Base-by-base conservation (phyloP, 495 filamentous ascomycete genomes). In the Lasiosphaeria hispida region DNA sequence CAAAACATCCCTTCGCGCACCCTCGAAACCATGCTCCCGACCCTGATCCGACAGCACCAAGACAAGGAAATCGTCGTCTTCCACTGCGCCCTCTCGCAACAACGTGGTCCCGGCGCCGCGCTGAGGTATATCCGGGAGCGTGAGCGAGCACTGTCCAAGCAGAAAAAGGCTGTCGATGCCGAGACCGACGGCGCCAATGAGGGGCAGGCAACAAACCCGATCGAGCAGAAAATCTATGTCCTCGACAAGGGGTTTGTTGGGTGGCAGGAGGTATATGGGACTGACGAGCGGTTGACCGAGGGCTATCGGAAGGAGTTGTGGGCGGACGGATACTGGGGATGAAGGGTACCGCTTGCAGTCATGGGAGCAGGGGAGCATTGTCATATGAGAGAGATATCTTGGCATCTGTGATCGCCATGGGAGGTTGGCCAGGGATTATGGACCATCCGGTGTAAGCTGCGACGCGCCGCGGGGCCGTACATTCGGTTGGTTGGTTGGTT, bases 21-120 rank as follows among this genome's bases (percentile, higher is more conserved):
- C 3, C 83, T 96, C 35, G 90, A 95, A 66, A 78, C 83, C 69
- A 83, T 79, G 57, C 80, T 92, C 58, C 90, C 94, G 0, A 89
- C 91, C 59, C 83, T 98, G 30, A 81, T 96, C 3, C 87, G 89
- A 50, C 86, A 82, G 53, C 83, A 97, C 34, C 72, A 85, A 58
- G 86, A 88, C 67, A 91, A 89, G 66, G 81, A 95, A 42, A 85
- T 79, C 40, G 90, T 98, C 18, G 84, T 98, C 14, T 98, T 98
- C 71, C 95, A 98, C 74, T 98, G 94, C 73, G 87, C 89, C n/a
- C 75, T 97, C 34, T 91, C 87, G 61, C 94, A 97, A 76, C 88
- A 94, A 74, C 82, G 94, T 3, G 89, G 89, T 0, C 89, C 89
- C 1, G 71, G 72, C 30, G 88, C 89, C 38, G 90, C 89, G 10